A percentile compares a stretch with the other conserved stretches of the same genome.
These are phyloP conservation scores for Colletotrichum agaves DNA, from an alignment of 2,329 filamentous ascomycete species.

Conservation along the genomic window DNA sequence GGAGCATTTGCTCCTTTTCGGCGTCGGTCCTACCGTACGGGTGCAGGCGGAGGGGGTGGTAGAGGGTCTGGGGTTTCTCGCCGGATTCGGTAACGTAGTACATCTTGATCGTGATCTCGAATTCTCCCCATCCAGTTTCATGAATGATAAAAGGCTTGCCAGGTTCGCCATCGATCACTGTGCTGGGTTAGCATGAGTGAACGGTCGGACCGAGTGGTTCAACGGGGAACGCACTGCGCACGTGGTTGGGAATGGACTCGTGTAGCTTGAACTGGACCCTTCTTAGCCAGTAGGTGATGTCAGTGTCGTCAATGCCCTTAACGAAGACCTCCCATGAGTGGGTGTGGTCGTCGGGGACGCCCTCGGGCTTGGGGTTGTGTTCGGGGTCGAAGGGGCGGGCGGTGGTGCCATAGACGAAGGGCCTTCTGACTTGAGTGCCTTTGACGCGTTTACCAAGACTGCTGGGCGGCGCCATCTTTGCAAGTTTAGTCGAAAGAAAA, in stretches of 20 bases:
- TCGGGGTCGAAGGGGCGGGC: constrained; percentile 81
- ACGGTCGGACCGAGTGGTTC: background rate
- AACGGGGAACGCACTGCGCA: constrained; percentile 70
- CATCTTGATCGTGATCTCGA: constrained; percentile 94
- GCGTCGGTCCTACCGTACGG: constrained; percentile 87
- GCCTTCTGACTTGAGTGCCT: constrained; percentile 71
- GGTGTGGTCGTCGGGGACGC: constrained; percentile 89
- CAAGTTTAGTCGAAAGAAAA: background rate
- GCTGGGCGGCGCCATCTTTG: constrained; percentile 67
- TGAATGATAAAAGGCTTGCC: constrained; percentile 81
- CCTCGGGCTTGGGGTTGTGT: constrained; percentile 79
- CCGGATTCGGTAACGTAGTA: constrained; percentile 89
- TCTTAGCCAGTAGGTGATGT: constrained; percentile 94
- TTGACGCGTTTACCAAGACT: constrained; percentile 72
- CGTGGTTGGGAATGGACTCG: constrained; percentile 92
- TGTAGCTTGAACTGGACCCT: constrained; percentile 99
- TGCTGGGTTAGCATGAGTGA: constrained; percentile 36
- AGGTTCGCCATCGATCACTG: constrained; percentile 76
- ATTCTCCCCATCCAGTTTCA: constrained; percentile 98
- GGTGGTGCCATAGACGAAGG: constrained; percentile 81
- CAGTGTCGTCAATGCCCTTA: constrained; percentile 86
- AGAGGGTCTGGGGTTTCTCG: constrained; percentile 96
- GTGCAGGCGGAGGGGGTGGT: constrained; percentile 91
- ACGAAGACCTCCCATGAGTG: constrained; percentile 98
- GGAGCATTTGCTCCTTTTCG: constrained; percentile 68